Evolutionary conservation across 1,284 basidiomycete genomes (phyloP).

Genomic region (Apiotrichum akiyoshidainum): DNA sequence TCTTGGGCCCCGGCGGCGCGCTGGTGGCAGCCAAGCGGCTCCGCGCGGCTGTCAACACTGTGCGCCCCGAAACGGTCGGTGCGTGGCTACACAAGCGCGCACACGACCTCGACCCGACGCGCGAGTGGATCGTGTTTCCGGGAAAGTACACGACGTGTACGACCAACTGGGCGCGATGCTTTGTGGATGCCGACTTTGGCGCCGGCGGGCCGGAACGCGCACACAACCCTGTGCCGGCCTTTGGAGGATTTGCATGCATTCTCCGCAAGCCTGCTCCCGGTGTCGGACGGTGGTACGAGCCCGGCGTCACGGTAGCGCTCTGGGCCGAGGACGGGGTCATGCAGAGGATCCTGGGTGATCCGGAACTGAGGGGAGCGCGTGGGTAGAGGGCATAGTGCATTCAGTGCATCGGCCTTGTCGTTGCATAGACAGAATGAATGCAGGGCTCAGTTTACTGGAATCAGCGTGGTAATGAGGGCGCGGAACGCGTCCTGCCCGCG

Average conservation of each 20-base stretch:
- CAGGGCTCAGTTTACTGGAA: neutral
- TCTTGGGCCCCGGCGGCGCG: slow-evolving; percentile 26
- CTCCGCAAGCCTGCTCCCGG: neutral
- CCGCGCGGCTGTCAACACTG: slow-evolving; percentile 39
- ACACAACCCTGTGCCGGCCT: slow-evolving; percentile 12
- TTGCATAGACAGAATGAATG: neutral
- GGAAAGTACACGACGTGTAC: slow-evolving; percentile 49
- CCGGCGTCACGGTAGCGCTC: slow-evolving; percentile 10
- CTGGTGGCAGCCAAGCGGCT: slow-evolving; percentile 25
- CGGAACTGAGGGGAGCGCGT: slow-evolving; percentile 5
- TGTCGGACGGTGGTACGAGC: slow-evolving; percentile 12
- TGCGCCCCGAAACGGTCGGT: slow-evolving; percentile 26
- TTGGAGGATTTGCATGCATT: slow-evolving; percentile 12
- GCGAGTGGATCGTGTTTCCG: slow-evolving; percentile 53
- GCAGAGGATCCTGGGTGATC: slow-evolving; percentile 7
- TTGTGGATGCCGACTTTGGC: slow-evolving; percentile 51
- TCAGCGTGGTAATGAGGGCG: too few species aligned
- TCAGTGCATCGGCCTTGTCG: too few species aligned
- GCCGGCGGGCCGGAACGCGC: slow-evolving; percentile 40
- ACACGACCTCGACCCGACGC: slow-evolving; percentile 39
- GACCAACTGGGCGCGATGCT: slow-evolving; percentile 52
- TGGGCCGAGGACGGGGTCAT: slow-evolving; percentile 15
- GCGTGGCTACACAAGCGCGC: slow-evolving; percentile 52
- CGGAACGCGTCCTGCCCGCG: too few species aligned
- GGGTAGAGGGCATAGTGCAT: too few species aligned